phyloP scores from a whole-genome alignment of 2,329 filamentous ascomycete species.

The Trichothecium sympodiale region DNA sequence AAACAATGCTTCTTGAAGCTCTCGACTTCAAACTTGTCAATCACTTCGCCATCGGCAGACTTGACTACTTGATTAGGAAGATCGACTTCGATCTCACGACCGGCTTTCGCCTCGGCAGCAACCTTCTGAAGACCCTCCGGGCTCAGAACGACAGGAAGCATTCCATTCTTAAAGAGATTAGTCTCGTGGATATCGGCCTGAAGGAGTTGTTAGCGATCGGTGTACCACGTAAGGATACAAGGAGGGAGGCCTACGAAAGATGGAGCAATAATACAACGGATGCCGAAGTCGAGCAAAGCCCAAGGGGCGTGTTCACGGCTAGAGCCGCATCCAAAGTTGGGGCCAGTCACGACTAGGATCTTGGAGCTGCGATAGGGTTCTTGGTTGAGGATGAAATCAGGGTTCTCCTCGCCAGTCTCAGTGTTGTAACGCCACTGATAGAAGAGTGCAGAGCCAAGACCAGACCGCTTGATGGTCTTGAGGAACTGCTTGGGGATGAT shows the following conservation, averaged over 20 bases:
- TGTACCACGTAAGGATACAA: not conserved
- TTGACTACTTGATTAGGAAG: conserved; percentile 76
- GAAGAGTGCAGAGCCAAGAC: conserved; percentile 81
- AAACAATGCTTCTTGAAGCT: conserved; percentile 92
- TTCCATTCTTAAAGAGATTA: conserved; percentile 99
- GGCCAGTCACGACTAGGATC: conserved; percentile 82
- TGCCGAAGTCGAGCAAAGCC: conserved; percentile 93
- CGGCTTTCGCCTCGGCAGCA: conserved; percentile 65
- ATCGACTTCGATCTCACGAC: conserved; percentile 80
- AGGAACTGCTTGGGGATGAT: conserved; percentile 99
- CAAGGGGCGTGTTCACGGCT: conserved; percentile 94
- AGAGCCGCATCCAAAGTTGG: conserved; percentile 91
- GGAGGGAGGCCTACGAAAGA: conserved; percentile 35
- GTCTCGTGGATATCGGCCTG: conserved; percentile 76
- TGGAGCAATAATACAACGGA: conserved; percentile 84
- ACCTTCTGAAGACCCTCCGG: conserved; percentile 59
- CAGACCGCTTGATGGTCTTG: conserved; percentile 97
- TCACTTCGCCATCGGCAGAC: conserved; percentile 58
- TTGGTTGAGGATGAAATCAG: conserved; percentile 81
- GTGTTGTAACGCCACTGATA: conserved; percentile 68
- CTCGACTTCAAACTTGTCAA: conserved; percentile 79
- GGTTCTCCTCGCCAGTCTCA: conserved; percentile 58
- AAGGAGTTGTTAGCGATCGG: not conserved
- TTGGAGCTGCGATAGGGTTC: conserved; percentile 75
- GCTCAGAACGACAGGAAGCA: conserved; percentile 74